Base-by-base conservation (phyloP, 2,329 filamentous ascomycete genomes). In the Rhexocercosporidium sp. region DNA sequence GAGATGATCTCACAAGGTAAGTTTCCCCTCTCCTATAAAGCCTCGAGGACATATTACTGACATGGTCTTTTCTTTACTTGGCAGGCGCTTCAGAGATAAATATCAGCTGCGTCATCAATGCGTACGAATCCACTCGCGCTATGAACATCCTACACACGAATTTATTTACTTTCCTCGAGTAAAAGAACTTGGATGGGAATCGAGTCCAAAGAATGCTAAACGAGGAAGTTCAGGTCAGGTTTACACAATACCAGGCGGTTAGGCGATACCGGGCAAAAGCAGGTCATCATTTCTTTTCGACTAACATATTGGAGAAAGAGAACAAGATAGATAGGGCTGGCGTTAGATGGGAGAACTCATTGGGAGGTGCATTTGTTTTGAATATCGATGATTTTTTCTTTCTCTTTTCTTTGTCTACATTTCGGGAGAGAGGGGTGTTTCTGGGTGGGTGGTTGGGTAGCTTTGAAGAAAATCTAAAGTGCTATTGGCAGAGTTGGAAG, bases 1-100 rank as follows among this genome's bases (percentile, higher is more conserved):
- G 96, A 99, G 82, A 99, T 99, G 96, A 99, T 99, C 73, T 97
- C 93, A 27, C 96, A 99, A 82, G 96, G 96, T 95, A 84, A 76
- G 61, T 57, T 20, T 31, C 11, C n/a, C n/a, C 29, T n/a, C 25
- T 22, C 14, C 41, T 1, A 18, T 18, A 46, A 46, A 47, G 3
- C 25, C 18, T n/a, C 4, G 11, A 3, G 18, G 1, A 12, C 25
- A 47, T 9, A 9, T 47, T 70, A 47, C 68, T 69, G 4, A 47
- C 44, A 47, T 46, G 65, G 61, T 60, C 44, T 34, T 67, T 18
- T 62, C 41, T 56, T 47, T 37, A 11, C 62, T 72, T 27, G 69
- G 46, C 72, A 97, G 94, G 94, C 75, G 96, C 96, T 29, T 97
- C 94, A 78, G 96, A 99, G 83, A 99, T 99, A 81, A 99, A 98